A percentile compares a stretch with the other conserved stretches of the same genome.
These are phyloP conservation scores for Protea cynaroides DNA, from an alignment of 164 flowering plant genomes.

Conservation along the genomic window DNA sequence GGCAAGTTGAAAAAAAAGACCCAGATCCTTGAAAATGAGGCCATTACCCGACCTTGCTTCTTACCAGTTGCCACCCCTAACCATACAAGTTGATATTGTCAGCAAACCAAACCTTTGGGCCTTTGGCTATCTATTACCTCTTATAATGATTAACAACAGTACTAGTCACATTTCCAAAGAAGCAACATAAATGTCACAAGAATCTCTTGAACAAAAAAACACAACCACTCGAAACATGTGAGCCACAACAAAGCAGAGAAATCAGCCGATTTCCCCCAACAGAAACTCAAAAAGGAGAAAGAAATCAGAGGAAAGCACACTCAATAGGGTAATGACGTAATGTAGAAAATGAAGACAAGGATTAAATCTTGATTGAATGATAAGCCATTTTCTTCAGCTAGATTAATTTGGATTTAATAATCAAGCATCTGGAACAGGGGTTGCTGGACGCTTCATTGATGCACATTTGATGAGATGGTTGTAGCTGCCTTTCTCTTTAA, in stretches of 20 bases:
- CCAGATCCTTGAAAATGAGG: too few species aligned
- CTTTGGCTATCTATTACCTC: too few species aligned
- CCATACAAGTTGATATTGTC: too few species aligned
- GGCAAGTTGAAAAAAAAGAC: too few species aligned
- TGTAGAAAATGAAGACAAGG: not conserved
- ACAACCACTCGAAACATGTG: too few species aligned
- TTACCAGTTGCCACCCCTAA: too few species aligned
- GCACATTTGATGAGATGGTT: conserved; percentile 87
- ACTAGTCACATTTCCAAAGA: not conserved
- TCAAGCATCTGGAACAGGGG: conserved; percentile 51
- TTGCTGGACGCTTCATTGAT: conserved; percentile 59
- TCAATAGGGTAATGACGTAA: not conserved
- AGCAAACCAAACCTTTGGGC: too few species aligned
- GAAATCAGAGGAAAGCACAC: not conserved
- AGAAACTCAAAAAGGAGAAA: not conserved
- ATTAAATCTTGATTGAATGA: conserved; percentile 3
- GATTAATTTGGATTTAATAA: not conserved
- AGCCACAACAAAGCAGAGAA: not conserved
- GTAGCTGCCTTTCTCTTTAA: conserved; percentile 98
- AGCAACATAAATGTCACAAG: conserved; percentile 1
- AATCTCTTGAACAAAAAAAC: not conserved
- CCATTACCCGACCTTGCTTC: too few species aligned
- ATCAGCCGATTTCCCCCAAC: not conserved
- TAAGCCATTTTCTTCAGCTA: not conserved
- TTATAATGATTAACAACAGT: too few species aligned